Evolutionary conservation across 495 filamentous ascomycete genomes (phyloP).

Genomic region (Sabuloglossum arenarium): DNA sequence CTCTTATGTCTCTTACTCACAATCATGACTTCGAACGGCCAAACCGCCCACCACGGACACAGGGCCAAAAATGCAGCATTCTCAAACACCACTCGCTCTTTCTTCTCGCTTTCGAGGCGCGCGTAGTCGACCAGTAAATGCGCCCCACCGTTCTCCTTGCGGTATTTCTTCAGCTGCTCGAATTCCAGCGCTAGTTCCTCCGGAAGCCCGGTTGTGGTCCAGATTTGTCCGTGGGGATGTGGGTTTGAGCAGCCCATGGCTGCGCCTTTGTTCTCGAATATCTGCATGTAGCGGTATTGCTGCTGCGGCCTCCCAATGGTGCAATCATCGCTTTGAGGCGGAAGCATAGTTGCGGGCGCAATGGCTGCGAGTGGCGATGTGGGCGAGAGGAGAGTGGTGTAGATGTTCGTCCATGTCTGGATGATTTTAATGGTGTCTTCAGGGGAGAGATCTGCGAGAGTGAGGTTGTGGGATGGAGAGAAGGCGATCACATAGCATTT

Average conservation of each 20-base stretch:
- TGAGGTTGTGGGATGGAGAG: conserved; percentile 72
- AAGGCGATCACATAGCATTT: conserved; percentile 98
- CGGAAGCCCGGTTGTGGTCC: conserved; percentile 76
- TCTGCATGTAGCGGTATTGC: conserved; percentile 94
- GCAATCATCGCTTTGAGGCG: conserved; percentile 25
- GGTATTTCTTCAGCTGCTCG: conserved; percentile 54
- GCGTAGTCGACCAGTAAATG: conserved; percentile 77
- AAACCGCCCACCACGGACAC: conserved; percentile 92
- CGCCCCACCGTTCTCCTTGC: conserved; percentile 40
- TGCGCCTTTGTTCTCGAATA: conserved; percentile 96
- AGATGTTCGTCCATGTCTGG: conserved; percentile 73
- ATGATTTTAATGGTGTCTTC: conserved; percentile 54
- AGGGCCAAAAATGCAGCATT: conserved; percentile 67
- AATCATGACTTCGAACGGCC: conserved; percentile 94
- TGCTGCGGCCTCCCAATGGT: conserved; percentile 33
- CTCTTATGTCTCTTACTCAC: conserved; percentile 61
- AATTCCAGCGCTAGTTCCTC: conserved; percentile 73
- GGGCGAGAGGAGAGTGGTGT: conserved; percentile 56
- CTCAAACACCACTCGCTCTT: conserved; percentile 70
- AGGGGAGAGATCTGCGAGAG: conserved; percentile 64
- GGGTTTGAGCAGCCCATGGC: conserved; percentile 99
- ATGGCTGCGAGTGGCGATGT: conserved; percentile 39
- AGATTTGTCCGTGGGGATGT: conserved; percentile 90
- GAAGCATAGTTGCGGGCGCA: conserved; percentile 24
- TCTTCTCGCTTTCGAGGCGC: conserved; percentile 55